These are phyloP conservation scores for Pseudoturritis turrita DNA, from an alignment of 345 rosid genomes.

Conservation along the genomic window DNA sequence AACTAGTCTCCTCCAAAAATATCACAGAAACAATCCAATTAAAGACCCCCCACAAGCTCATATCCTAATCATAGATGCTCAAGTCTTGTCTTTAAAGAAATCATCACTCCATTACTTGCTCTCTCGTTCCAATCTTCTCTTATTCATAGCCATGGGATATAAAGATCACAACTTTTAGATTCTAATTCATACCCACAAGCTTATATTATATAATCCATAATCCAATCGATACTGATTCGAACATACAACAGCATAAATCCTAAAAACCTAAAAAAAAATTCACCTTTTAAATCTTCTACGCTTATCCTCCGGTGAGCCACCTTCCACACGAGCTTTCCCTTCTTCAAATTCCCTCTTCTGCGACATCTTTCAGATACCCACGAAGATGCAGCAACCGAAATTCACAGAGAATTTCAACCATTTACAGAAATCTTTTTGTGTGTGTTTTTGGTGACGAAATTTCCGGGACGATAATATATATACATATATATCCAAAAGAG, in stretches of 20 bases:
- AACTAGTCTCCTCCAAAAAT: not conserved
- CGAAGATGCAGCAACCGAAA: not conserved
- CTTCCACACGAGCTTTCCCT: slow-evolving; percentile 49
- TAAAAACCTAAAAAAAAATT: not conserved
- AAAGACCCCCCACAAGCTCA: not conserved
- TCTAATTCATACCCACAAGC: not conserved
- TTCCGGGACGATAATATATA: not conserved
- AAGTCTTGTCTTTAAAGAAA: not conserved
- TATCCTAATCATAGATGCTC: not conserved
- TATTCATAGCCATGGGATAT: not conserved
- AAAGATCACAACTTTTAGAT: not conserved
- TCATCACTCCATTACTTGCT: not conserved
- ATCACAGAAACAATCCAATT: not conserved
- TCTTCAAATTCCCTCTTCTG: slow-evolving; percentile 86
- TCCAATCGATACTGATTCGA: not conserved
- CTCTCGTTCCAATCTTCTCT: not conserved
- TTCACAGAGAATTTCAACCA: slow-evolving; percentile 23
- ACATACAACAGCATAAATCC: not conserved
- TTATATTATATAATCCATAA: not conserved
- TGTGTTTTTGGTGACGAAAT: not conserved
- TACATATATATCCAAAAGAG: not conserved
- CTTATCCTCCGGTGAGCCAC: slow-evolving; percentile 57
- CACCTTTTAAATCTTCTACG: slow-evolving; percentile 68
- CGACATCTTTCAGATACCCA: slow-evolving; percentile 49
- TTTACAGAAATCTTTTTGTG: not conserved